phyloP scores from a whole-genome alignment of 2,329 filamentous ascomycete species.

The Fusarium ramigenum region DNA sequence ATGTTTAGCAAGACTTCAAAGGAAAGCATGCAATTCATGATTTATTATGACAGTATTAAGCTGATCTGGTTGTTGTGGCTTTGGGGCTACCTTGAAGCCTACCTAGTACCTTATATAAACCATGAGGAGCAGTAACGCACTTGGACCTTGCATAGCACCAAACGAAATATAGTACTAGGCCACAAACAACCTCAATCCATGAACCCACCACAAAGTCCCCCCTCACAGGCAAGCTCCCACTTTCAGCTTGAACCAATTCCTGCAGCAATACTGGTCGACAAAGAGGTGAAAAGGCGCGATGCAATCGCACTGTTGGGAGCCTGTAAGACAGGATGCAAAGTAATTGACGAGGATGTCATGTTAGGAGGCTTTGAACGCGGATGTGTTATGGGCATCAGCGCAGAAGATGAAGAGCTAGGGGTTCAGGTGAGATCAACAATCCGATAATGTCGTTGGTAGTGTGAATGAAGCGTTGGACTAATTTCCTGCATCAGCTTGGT shows the following conservation, averaged over 20 bases:
- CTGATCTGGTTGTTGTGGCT: neutral
- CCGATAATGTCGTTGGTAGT: neutral
- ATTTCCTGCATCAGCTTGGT: conserved; percentile 50
- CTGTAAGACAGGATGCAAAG: conserved; percentile 56
- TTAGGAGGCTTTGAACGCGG: conserved; percentile 62
- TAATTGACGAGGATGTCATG: conserved; percentile 60
- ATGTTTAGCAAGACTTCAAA: neutral
- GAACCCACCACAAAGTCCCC: neutral
- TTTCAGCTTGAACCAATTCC: conserved; percentile 56
- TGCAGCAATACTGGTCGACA: conserved; percentile 53
- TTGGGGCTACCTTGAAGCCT: neutral
- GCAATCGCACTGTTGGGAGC: conserved; percentile 43
- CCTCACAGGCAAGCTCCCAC: conserved; percentile 58
- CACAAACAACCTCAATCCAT: neutral
- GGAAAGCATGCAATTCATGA: neutral
- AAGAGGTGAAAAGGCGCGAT: conserved; percentile 51
- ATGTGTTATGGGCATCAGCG: conserved; percentile 62
- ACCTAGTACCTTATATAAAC: too few relatives aligned
- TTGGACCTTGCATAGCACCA: neutral
- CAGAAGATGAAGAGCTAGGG: conserved; percentile 60
- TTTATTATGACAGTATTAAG: neutral
- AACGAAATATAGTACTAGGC: neutral
- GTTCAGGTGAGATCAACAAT: conserved; percentile 52
- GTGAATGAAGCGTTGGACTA: conserved; percentile 3
- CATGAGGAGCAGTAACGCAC: neutral